phyloP scores from a whole-genome alignment of 2,329 filamentous ascomycete species.

The Fusarium dimerum region DNA sequence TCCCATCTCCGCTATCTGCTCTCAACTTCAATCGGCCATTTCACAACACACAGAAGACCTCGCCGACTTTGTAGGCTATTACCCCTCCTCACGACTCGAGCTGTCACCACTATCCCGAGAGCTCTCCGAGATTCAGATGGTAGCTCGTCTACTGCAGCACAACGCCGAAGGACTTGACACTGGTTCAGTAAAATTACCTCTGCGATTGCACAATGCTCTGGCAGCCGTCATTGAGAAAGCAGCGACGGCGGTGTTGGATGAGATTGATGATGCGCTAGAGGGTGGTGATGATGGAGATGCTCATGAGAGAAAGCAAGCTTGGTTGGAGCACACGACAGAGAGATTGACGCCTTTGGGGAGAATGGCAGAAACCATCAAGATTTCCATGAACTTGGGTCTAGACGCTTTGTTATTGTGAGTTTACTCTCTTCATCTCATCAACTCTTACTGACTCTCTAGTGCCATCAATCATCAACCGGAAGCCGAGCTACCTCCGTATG shows the following conservation, averaged over 20 bases:
- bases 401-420: conserved; percentile 26
- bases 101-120: conserved; percentile 28
- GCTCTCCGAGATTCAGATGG: conserved; percentile 29
- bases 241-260: conserved; percentile 16
- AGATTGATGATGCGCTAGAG: conserved; percentile 24
- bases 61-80: conserved; percentile 24
- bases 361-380: conserved; percentile 21
- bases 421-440: background rate
- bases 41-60: conserved; percentile 21
- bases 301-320: conserved; percentile 13
- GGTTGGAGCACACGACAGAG: conserved; percentile 28
- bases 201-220: conserved; percentile 14
- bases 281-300: conserved; percentile 4
- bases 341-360: conserved; percentile 19
- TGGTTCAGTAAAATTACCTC: conserved; percentile 10
- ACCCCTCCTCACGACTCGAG: conserved; percentile 25
- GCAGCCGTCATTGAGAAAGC: conserved; percentile 19
- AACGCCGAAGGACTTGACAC: conserved; percentile 22
- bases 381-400: conserved; percentile 26
- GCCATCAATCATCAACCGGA: conserved; percentile 25
- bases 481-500: conserved; percentile 28
- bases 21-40: conserved; percentile 21
- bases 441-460: conserved; percentile 13
- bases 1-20: conserved; percentile 20
- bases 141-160: conserved; percentile 26